A percentile compares a stretch with the other conserved stretches of the same genome.
phyloP scores from a whole-genome alignment of 2,329 filamentous ascomycete species.

The Cytospora piceae region DNA sequence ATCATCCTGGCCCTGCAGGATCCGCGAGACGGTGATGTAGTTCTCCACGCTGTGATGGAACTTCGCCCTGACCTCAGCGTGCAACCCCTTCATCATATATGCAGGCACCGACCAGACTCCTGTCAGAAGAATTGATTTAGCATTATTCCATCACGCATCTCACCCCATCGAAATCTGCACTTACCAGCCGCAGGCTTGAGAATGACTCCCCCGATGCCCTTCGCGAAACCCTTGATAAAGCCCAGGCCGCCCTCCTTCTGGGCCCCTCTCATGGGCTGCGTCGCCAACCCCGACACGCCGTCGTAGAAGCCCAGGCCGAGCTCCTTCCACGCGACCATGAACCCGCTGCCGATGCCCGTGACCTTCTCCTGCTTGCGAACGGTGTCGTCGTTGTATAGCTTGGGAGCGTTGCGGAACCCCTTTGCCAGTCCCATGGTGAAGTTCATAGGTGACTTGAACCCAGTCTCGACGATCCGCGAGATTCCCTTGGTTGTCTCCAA shows the following conservation, averaged over 20 bases:
- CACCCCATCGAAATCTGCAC: constrained; percentile 34
- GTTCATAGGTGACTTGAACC: constrained; percentile 81
- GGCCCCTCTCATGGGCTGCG: constrained; percentile 70
- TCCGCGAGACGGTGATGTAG: constrained; percentile 78
- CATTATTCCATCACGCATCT: background rate
- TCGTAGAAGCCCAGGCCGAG: constrained; percentile 79
- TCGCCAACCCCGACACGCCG: constrained; percentile 79
- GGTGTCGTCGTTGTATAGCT: constrained; percentile 82
- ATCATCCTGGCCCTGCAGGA: constrained; percentile 74
- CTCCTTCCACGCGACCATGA: constrained; percentile 78
- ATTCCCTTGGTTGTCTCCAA: constrained; percentile 69
- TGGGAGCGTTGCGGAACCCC: constrained; percentile 87
- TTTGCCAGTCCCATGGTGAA: constrained; percentile 81
- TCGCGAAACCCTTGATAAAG: constrained; percentile 77
- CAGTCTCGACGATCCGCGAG: constrained; percentile 72
- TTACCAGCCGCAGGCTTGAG: constrained; percentile 80
- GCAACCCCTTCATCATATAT: constrained; percentile 81
- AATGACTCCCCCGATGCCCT: constrained; percentile 79
- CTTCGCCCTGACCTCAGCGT: constrained; percentile 73
- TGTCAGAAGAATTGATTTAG: constrained; percentile 33
- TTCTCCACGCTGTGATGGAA: constrained; percentile 74
- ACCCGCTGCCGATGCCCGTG: constrained; percentile 73
- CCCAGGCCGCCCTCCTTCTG: constrained; percentile 58
- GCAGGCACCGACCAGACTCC: constrained; percentile 74
- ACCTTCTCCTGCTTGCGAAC: constrained; percentile 80